phyloP scores from a whole-genome alignment of 192 early-diverging fungal genomes.

The Chytriomyces sp. region DNA sequence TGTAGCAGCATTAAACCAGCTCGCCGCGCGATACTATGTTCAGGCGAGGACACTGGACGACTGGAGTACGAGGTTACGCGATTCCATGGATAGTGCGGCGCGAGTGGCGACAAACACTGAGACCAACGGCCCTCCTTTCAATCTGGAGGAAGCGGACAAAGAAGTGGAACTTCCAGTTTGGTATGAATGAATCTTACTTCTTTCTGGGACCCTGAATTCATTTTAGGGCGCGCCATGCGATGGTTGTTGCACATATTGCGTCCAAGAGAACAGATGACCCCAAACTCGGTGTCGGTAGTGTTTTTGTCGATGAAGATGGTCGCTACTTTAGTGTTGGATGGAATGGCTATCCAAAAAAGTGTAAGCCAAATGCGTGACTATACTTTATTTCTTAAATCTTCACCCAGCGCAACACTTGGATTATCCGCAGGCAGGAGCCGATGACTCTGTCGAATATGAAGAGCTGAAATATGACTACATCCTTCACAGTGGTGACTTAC shows the following conservation, averaged over 20 bases:
- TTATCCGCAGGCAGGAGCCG: slow-evolving; percentile 47
- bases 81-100: no score
- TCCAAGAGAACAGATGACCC: slow-evolving; percentile 48
- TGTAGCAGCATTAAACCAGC: slow-evolving; percentile 2
- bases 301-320: slow-evolving; percentile 35
- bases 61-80: no score
- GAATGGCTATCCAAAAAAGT: slow-evolving; percentile 49
- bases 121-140: background rate
- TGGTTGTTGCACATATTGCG: slow-evolving; percentile 48
- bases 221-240: slow-evolving; percentile 41
- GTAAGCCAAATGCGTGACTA: background rate
- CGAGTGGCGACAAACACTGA: background rate
- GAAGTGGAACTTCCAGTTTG: background rate
- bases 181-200: no score
- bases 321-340: slow-evolving; percentile 40
- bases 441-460: slow-evolving; percentile 46
- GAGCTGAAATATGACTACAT: slow-evolving; percentile 52
- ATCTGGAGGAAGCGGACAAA: slow-evolving; percentile 10
- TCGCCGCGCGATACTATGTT: slow-evolving; percentile 23
- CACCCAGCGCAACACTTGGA: slow-evolving; percentile 34
- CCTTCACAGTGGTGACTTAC: slow-evolving; percentile 35
- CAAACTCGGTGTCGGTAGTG: slow-evolving; percentile 45
- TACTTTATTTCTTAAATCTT: background rate
- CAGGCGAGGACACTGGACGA: slow-evolving; percentile 1
- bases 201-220: no score